A percentile compares a stretch with the other conserved stretches of the same genome.
Conservation (phyloP, 2,329 filamentous ascomycete genomes). For the Rhexocercosporidium sp. region DNA sequence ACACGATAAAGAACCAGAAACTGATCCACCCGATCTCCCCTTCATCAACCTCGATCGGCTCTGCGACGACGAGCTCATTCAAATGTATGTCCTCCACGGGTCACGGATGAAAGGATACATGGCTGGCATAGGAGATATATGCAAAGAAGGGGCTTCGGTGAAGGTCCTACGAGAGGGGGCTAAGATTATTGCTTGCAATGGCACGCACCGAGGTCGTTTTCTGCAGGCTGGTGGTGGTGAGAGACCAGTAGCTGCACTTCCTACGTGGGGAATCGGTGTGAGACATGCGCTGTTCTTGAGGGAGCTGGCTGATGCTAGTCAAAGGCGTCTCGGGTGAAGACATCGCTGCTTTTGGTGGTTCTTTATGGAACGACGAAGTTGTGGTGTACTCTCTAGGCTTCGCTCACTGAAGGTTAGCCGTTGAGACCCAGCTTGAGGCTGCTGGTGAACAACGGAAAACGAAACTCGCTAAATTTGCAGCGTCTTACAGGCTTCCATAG, state of each 20-base stretch:
- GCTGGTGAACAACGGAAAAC: too few relatives aligned
- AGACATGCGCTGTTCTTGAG: slow-evolving; percentile 4
- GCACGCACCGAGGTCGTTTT: slow-evolving; percentile 5
- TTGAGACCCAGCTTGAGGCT: too few relatives aligned
- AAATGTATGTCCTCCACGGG: slow-evolving; percentile 25
- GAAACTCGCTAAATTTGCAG: too few relatives aligned
- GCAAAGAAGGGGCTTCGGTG: neutral
- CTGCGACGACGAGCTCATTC: slow-evolving; percentile 29
- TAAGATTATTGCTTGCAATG: slow-evolving; percentile 12
- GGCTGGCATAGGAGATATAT: slow-evolving; percentile 26
- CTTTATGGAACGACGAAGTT: too few relatives aligned
- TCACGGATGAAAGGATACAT: slow-evolving; percentile 24
- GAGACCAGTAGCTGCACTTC: neutral
- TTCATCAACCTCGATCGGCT: slow-evolving; percentile 29
- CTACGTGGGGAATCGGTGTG: neutral
- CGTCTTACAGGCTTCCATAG: too few relatives aligned
- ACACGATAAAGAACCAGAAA: neutral
- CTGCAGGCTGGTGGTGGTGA: neutral
- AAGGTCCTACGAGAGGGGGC: slow-evolving; percentile 24
- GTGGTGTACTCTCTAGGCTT: too few relatives aligned
- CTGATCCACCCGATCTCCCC: neutral
- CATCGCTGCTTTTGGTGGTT: neutral
- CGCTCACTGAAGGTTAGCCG: too few relatives aligned
- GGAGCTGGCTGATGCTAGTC: slow-evolving; percentile 3
- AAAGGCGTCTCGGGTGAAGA: neutral